These are phyloP conservation scores for Zygosaccharomyces sapae DNA, from an alignment of 1,139 yeast species.

Conservation along the genomic window DNA sequence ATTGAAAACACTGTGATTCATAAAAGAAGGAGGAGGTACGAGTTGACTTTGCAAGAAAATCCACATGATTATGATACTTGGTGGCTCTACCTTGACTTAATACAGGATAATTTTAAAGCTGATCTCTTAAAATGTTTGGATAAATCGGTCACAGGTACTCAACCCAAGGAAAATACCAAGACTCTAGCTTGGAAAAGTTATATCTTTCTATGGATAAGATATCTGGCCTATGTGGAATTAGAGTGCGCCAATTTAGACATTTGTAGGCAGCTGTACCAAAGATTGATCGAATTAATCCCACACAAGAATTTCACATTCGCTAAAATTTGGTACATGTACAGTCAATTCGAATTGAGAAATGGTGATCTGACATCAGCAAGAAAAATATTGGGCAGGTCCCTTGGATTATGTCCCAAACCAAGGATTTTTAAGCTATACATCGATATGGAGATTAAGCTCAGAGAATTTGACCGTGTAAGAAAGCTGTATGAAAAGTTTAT, in stretches of 20 bases:
- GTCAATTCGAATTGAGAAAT: constrained; percentile 72
- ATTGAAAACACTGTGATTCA: constrained; percentile 49
- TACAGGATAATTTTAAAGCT: constrained; percentile 36
- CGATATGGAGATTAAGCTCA: constrained; percentile 45
- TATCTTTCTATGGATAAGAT: constrained; percentile 65
- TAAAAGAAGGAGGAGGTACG: constrained; percentile 56
- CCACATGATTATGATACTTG: constrained; percentile 70
- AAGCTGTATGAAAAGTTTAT: constrained; percentile 65
- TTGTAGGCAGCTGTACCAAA: constrained; percentile 51
- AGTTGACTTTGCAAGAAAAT: constrained; percentile 43
- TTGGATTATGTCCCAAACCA: constrained; percentile 62
- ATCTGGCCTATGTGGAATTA: constrained; percentile 62
- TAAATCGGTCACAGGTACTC: constrained; percentile 40
- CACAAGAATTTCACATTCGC: constrained; percentile 60
- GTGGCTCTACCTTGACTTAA: constrained; percentile 65
- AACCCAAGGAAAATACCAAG: constrained; percentile 39
- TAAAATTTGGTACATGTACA: constrained; percentile 67
- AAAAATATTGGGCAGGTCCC: constrained; percentile 64
- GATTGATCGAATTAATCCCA: constrained; percentile 49
- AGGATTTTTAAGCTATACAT: constrained; percentile 64
- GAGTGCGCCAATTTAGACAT: constrained; percentile 41
- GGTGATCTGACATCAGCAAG: constrained; percentile 51
- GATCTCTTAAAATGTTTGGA: constrained; percentile 41
- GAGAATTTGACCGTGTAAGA: constrained; percentile 77
- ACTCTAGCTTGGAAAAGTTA: constrained; percentile 58